Evolutionary conservation across 1,139 yeast species (phyloP).

Genomic region (Nakaseomyces uthaithaninus): DNA sequence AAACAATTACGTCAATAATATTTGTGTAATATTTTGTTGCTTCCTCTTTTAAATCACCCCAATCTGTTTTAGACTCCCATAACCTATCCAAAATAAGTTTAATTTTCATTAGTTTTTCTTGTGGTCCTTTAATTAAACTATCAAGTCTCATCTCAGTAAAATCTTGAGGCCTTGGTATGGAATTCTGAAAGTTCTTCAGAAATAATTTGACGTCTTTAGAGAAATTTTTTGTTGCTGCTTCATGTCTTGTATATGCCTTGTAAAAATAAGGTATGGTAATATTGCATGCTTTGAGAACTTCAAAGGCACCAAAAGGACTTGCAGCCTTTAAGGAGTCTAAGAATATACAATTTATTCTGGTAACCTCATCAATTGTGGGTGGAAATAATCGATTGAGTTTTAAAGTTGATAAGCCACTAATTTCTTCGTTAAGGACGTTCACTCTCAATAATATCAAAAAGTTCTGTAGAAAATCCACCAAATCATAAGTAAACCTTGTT

Average conservation of each 20-base stretch:
- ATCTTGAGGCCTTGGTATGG: slow-evolving; percentile 23
- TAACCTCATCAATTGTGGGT: slow-evolving; percentile 89
- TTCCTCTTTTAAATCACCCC: slow-evolving; percentile 29
- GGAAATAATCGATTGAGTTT: slow-evolving; percentile 75
- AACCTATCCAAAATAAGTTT: slow-evolving; percentile 61
- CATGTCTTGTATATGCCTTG: slow-evolving; percentile 87
- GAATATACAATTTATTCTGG: slow-evolving; percentile 77
- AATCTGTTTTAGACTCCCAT: slow-evolving; percentile 37
- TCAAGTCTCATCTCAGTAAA: slow-evolving; percentile 59
- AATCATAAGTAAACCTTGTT: slow-evolving; percentile 59
- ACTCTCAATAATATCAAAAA: slow-evolving; percentile 74
- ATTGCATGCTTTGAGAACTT: slow-evolving; percentile 70
- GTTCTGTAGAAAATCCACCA: slow-evolving; percentile 68
- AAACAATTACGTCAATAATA: slow-evolving; percentile 61
- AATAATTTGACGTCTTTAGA: slow-evolving; percentile 34
- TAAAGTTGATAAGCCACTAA: slow-evolving; percentile 45
- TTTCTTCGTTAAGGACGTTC: slow-evolving; percentile 49
- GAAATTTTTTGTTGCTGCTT: slow-evolving; percentile 71
- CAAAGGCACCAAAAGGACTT: slow-evolving; percentile 57
- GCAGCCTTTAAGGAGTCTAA: slow-evolving; percentile 69
- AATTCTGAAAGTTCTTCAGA: slow-evolving; percentile 23
- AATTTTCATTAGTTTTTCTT: slow-evolving; percentile 57
- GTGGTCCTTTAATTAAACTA: slow-evolving; percentile 58
- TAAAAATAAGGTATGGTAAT: slow-evolving; percentile 79
- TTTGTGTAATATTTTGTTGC: slow-evolving; percentile 43